Evolutionary conservation across 108 stramenopile genomes (phyloP).

Genomic region (Schizochytrium sp.): DNA sequence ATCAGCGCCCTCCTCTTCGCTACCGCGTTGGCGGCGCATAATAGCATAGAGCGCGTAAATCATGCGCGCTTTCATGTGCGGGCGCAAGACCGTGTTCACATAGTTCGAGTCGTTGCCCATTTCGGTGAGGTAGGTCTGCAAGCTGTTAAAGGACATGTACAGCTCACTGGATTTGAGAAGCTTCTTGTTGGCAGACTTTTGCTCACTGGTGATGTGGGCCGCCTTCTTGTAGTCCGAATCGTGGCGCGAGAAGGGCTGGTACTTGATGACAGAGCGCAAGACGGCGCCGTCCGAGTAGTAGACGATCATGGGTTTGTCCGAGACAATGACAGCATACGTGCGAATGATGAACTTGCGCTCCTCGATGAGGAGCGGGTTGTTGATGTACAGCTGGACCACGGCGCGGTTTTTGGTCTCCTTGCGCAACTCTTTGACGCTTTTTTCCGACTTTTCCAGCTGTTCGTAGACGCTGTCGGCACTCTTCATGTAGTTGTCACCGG

Average conservation of each 20-base stretch:
- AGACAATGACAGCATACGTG: constrained; percentile 10
- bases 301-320: background rate
- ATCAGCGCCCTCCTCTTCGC: background rate
- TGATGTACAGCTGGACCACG: constrained; percentile 7
- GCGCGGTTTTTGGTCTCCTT: constrained; percentile 17
- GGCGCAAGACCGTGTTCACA: background rate
- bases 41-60: constrained; percentile 2
- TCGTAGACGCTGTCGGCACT: constrained; percentile 17
- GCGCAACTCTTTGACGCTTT: background rate
- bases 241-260: background rate
- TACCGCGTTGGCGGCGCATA: background rate
- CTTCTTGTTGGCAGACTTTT: constrained; percentile 13
- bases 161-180: constrained; percentile 10
- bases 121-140: background rate
- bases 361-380: background rate
- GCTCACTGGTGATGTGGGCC: background rate
- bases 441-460: constrained; percentile 1
- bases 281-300: background rate
- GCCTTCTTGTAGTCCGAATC: constrained; percentile 18
- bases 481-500: constrained; percentile 6
- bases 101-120: background rate
- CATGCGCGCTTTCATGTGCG: constrained; percentile 15
- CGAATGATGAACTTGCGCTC: constrained; percentile 21
- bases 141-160: background rate
- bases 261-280: background rate